Evolutionary conservation across 495 filamentous ascomycete genomes (phyloP).

Genomic region (Penicillium ochrochloron): DNA sequence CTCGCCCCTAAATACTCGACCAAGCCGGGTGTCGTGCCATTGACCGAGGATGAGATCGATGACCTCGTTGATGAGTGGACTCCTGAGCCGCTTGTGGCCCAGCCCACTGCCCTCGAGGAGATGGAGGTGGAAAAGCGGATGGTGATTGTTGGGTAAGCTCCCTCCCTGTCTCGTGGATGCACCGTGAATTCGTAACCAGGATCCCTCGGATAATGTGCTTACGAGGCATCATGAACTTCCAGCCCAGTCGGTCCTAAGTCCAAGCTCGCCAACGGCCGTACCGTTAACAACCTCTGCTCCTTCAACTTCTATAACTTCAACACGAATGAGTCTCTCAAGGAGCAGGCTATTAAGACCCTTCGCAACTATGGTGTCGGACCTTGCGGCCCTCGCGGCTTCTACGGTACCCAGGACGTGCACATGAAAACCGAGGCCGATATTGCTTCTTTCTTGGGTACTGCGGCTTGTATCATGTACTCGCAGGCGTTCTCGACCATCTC

Average conservation of each 20-base stretch:
- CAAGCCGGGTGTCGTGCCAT: slow-evolving; percentile 81
- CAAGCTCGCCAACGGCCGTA: slow-evolving; percentile 86
- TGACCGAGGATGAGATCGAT: slow-evolving; percentile 96
- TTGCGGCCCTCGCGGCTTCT: slow-evolving; percentile 96
- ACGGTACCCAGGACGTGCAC: slow-evolving; percentile 98
- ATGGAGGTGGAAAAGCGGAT: slow-evolving; percentile 82
- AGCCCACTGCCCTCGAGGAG: slow-evolving; percentile 72
- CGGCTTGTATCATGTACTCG: slow-evolving; percentile 90
- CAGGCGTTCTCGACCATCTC: slow-evolving; percentile 95
- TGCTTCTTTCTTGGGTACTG: slow-evolving; percentile 80
- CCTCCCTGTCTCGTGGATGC: not conserved
- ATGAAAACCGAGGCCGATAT: slow-evolving; percentile 96
- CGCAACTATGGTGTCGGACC: slow-evolving; percentile 95
- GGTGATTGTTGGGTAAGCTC: slow-evolving; percentile 79
- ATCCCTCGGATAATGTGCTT: slow-evolving; percentile 19
- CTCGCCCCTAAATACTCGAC: slow-evolving; percentile 90
- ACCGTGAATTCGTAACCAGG: not conserved
- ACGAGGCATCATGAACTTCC: slow-evolving; percentile 17
- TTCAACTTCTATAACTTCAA: slow-evolving; percentile 98
- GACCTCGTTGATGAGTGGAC: slow-evolving; percentile 97
- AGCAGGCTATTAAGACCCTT: slow-evolving; percentile 90
- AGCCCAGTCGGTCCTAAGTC: slow-evolving; percentile 89
- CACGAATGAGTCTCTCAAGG: slow-evolving; percentile 86
- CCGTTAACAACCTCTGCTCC: slow-evolving; percentile 88
- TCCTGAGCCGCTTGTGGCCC: slow-evolving; percentile 85